These are phyloP conservation scores for Starmerella kuoi DNA, from an alignment of 805 yeast species.

Conservation along the genomic window DNA sequence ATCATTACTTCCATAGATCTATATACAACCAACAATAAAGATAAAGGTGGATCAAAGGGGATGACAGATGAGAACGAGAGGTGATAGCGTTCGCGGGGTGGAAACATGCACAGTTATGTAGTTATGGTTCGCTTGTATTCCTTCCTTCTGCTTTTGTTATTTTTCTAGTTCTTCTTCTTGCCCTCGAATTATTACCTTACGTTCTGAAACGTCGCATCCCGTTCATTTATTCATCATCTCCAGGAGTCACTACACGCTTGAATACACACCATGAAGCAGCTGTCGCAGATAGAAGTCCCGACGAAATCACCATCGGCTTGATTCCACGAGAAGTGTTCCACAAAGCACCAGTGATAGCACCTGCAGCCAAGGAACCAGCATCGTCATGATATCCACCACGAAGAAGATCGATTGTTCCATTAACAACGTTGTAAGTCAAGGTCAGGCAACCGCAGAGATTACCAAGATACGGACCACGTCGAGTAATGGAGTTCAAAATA, in stretches of 20 bases:
- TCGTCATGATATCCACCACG: conserved; percentile 84
- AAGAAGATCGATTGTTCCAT: conserved; percentile 57
- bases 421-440: conserved; percentile 71
- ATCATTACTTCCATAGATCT: no score
- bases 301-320: conserved; percentile 77
- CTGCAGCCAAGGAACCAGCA: conserved; percentile 70
- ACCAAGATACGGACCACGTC: conserved; percentile 92
- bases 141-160: no score
- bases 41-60: no score
- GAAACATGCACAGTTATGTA: no score
- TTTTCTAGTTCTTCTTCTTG: no score
- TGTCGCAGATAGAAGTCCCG: conserved; percentile 74
- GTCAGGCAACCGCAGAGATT: conserved; percentile 93
- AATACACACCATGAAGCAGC: conserved; percentile 89
- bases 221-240: conserved; percentile 23
- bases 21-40: no score
- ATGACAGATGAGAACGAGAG: no score
- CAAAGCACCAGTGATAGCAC: conserved; percentile 84
- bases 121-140: no score
- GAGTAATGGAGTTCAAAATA: conserved; percentile 78
- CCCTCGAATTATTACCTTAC: no score
- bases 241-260: conserved; percentile 34
- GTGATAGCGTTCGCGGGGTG: no score
- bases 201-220: no score
- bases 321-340: conserved; percentile 77